Evolutionary conservation across 1,139 yeast species (phyloP), one percentile per base, ranked within the genome.

Genomic region (Pichia sp.): DNA sequence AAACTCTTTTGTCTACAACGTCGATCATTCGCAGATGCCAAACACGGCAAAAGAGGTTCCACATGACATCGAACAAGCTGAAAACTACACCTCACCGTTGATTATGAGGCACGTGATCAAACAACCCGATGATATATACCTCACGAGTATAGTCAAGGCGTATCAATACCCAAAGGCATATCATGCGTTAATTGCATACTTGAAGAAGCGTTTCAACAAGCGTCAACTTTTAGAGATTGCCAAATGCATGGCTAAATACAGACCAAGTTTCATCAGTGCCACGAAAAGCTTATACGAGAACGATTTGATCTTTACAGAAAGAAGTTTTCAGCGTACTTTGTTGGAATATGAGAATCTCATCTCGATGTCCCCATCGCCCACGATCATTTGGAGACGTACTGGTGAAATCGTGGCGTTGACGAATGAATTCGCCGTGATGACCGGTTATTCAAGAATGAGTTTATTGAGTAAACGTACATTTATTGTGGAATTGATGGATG

Each of bases 401-500:
- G 90, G 91, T 6, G 91, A 85, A 63, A 80, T 85, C 41, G 87
- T 84, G 10, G 84, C 84, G 16, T 77, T 84, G 25, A 82, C 87
- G 7, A 82, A 83, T 56, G 90, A 85, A 60, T 75, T 85, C 60
- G 75, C 83, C 18, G 78, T 82, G 16, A 69, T 85, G 55, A 75
- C 87, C n/a, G 85, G 87, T 1, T 74, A 76, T 61, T 72, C 74
- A 43, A 63, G 74, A 52, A 70, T 72, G 55, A 78, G 78, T 41
- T 69, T 79, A 16, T 64, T 79, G 22, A 74, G 79, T 40, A 78
- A 79, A 57, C 64, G 84, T 49, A 79, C 83, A 0, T 80, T 71
- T 61, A 79, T 74, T 31, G 95, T 91, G 10, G 97, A 91, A 64
- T 71, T 93, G 36, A 79, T 93, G 77, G 97, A 91, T 67, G 97